Conservation (phyloP, 441 rosid genomes). For the Adansonia gregorii region DNA sequence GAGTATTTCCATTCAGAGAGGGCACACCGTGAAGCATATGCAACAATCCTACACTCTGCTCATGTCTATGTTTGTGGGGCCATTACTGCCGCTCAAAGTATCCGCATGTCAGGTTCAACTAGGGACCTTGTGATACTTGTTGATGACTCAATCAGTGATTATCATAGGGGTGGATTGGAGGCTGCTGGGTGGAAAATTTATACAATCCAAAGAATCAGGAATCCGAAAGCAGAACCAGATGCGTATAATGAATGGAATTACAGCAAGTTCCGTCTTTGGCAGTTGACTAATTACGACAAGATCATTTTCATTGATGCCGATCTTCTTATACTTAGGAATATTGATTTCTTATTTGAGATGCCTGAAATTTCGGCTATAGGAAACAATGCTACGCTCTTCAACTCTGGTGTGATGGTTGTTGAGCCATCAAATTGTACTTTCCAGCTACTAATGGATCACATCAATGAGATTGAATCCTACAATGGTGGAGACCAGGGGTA, state of each 20-base stretch:
- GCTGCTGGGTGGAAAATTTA: conserved; percentile 89
- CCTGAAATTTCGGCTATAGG: conserved; percentile 83
- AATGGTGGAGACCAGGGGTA: conserved; percentile 95
- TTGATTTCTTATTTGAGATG: conserved; percentile 82
- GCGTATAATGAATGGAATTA: conserved; percentile 92
- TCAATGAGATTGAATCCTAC: conserved; percentile 77
- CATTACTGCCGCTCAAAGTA: conserved; percentile 80
- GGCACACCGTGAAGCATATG: conserved; percentile 75
- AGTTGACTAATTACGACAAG: conserved; percentile 76
- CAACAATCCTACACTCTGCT: conserved; percentile 86
- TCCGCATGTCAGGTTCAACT: conserved; percentile 84
- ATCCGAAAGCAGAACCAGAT: conserved; percentile 71
- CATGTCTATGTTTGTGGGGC: conserved; percentile 83
- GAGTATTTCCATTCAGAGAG: conserved; percentile 64
- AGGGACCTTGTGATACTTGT: conserved; percentile 85
- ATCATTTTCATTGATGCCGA: conserved; percentile 90
- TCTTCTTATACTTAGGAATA: conserved; percentile 78
- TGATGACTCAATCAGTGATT: conserved; percentile 66
- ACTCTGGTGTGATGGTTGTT: conserved; percentile 84
- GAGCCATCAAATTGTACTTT: conserved; percentile 86
- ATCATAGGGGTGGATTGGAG: conserved; percentile 69
- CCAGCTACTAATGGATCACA: conserved; percentile 77
- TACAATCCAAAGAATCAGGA: conserved; percentile 74
- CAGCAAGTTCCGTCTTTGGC: conserved; percentile 94
- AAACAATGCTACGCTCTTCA: conserved; percentile 75